Evolutionary conservation across 495 filamentous ascomycete species (phyloP).

Genomic region (Neurospora sp.): DNA sequence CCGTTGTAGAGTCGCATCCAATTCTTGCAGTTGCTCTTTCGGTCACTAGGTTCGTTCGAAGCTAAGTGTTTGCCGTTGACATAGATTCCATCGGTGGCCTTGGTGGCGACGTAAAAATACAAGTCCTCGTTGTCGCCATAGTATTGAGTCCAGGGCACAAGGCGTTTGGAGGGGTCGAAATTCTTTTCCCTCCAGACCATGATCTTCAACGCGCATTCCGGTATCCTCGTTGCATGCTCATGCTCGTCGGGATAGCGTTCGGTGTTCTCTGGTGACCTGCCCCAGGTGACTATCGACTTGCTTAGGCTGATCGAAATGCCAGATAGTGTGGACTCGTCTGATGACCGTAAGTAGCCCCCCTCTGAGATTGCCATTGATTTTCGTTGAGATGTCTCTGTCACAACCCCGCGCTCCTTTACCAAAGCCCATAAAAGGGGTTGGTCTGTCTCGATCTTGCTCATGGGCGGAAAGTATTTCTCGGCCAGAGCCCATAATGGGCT

Average conservation of each 20-base stretch:
- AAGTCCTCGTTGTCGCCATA: conserved; percentile 37
- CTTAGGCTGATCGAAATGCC: conserved; percentile 53
- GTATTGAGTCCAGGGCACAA: conserved; percentile 24
- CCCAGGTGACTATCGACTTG: conserved; percentile 61
- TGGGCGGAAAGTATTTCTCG: conserved; percentile 38
- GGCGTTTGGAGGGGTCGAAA: conserved; percentile 39
- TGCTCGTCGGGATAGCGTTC: conserved; percentile 51
- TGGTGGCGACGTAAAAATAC: conserved; percentile 61
- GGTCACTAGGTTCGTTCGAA: conserved; percentile 21
- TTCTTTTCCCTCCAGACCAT: conserved; percentile 53
- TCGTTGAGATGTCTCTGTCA: neutral
- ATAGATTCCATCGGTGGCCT: conserved; percentile 56
- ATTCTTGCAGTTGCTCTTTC: conserved; percentile 19
- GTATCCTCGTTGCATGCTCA: conserved; percentile 44
- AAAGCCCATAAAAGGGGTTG: neutral
- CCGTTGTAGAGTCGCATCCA: conserved; percentile 63
- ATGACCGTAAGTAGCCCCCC: neutral
- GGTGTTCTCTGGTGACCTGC: conserved; percentile 53
- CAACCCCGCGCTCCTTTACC: neutral
- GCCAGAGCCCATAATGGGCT: conserved; percentile 35
- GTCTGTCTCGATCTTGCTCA: neutral
- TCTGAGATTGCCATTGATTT: neutral
- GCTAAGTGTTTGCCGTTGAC: conserved; percentile 57
- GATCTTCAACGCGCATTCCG: conserved; percentile 72
- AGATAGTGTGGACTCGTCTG: conserved; percentile 8